Base-by-base conservation (phyloP, 805 yeast species). In the Saccharomycopsis schoenii region DNA sequence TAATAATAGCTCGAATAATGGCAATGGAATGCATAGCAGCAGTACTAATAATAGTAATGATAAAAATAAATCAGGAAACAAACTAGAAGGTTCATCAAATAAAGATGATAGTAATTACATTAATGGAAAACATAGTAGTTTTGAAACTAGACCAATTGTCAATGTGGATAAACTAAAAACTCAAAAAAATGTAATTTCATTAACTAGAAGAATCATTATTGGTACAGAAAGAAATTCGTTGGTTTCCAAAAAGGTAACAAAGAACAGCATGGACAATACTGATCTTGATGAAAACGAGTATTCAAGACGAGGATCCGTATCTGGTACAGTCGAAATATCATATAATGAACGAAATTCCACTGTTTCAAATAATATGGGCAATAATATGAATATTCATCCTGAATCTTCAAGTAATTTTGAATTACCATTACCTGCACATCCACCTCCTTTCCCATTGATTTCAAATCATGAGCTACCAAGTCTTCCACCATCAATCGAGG, bases 81-180 rank as follows among this genome's bases (percentile, higher is more conserved):
- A 24, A 21, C 10, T 47, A 14, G 52, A 47, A 2, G 34, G 34
- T 4, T 24, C 12, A 21, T 21, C 34, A 11, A 19, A 47, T 34
- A 47, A 47, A 6, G 52, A 47, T 47, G 52, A 47, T 47, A 4
- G 34, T 5, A 10, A 12, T 47, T 47, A 21, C 21, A 17, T 25
- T 11, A 47, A 47, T 47, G 52, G 52, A 14, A 47, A 47, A 4
- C 9, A 25, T 12, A 25, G n/a, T 10, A 24, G 8, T 47, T 47
- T 24, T 47, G 52, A 47, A 11, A 25, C 52, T 2, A 47, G 52
- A 24, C 56, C 19, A 14, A 84, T 86, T 71, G 80, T 89, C 60
- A 90, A 91, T 70, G 93, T 93, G 4, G 97, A 90, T 72, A 81
- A 80, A 67, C 76, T 86, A 68, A 89, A 89, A 70, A 75, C 90